Evolutionary conservation across 768 basidiomycete genomes (phyloP).

Genomic region (Trametes cingulata): DNA sequence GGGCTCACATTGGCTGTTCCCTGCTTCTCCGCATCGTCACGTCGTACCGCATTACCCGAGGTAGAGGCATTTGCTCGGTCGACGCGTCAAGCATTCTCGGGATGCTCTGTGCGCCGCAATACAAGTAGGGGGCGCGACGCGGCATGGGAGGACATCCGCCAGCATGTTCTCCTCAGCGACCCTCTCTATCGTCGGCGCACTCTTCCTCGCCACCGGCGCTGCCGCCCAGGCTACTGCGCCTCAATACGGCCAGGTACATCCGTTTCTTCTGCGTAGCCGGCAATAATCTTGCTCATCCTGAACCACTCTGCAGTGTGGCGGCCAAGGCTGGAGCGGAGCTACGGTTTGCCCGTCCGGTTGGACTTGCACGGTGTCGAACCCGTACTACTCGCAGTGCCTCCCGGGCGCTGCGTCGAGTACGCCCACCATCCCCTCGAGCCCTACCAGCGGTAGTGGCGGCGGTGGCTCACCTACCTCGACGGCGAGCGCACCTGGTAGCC

Average conservation of each 20-base stretch:
- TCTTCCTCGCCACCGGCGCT: conserved; percentile 20
- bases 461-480: conserved; percentile 26
- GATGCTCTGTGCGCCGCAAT: not conserved
- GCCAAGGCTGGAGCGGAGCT: conserved; percentile 51
- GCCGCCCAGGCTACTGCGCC: conserved; percentile 26
- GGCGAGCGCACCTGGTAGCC: conserved; percentile 28
- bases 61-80: conserved; percentile 20
- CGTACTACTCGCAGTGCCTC: conserved; percentile 57
- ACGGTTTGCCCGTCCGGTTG: conserved; percentile 50
- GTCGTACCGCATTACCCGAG: conserved; percentile 3
- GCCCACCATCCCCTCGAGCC: conserved; percentile 20
- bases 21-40: conserved; percentile 1
- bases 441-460: conserved; percentile 14
- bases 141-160: not conserved
- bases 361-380: conserved; percentile 45
- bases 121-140: not conserved
- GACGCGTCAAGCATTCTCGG: not conserved
- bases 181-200: conserved; percentile 21
- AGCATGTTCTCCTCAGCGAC: conserved; percentile 19
- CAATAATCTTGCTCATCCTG: not conserved
- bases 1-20: not conserved
- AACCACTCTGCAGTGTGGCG: conserved; percentile 45
- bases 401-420: conserved; percentile 39
- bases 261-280: not conserved
- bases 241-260: conserved; percentile 31